A percentile compares a stretch with the other conserved stretches of the same genome.
phyloP scores from a whole-genome alignment of 116 monocot genomes.

The Zostera marina region DNA sequence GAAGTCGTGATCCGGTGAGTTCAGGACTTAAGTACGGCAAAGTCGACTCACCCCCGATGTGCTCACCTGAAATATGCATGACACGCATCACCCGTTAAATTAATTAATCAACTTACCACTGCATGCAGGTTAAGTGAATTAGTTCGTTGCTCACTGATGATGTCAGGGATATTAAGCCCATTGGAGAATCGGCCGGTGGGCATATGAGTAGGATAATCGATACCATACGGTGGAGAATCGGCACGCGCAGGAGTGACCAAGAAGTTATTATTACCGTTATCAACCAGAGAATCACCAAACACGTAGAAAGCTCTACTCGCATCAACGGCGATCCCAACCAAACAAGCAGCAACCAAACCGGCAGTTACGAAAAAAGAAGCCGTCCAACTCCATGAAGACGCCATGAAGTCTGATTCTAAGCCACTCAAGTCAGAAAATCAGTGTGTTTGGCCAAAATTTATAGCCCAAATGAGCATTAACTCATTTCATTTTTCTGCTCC shows the following conservation, averaged over 20 bases:
- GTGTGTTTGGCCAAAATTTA: too few relatives aligned
- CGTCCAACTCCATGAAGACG: too few relatives aligned
- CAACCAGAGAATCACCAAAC: conserved; percentile 32
- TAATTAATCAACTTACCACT: not conserved
- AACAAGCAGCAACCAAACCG: too few relatives aligned
- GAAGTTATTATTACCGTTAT: conserved; percentile 37
- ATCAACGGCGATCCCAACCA: not conserved
- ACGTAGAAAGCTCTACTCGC: conserved; percentile 28
- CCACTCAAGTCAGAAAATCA: too few relatives aligned
- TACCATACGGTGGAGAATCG: conserved; percentile 26
- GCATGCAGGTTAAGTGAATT: too few relatives aligned
- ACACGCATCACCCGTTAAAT: not conserved
- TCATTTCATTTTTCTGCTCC: too few relatives aligned
- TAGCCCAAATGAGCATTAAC: too few relatives aligned
- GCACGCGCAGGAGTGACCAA: conserved; percentile 26
- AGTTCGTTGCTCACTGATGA: conserved; percentile 18
- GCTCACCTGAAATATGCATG: conserved; percentile 10
- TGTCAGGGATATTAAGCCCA: conserved; percentile 39
- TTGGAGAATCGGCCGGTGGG: conserved; percentile 43
- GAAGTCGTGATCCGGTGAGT: conserved; percentile 21
- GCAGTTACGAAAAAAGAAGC: too few relatives aligned
- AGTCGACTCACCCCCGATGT: conserved; percentile 9
- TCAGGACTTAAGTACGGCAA: conserved; percentile 25
- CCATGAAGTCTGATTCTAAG: too few relatives aligned
- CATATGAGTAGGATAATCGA: conserved; percentile 24